Evolutionary conservation across 2,329 filamentous ascomycete species (phyloP).

Genomic region (Arthrobotrys iridis): DNA sequence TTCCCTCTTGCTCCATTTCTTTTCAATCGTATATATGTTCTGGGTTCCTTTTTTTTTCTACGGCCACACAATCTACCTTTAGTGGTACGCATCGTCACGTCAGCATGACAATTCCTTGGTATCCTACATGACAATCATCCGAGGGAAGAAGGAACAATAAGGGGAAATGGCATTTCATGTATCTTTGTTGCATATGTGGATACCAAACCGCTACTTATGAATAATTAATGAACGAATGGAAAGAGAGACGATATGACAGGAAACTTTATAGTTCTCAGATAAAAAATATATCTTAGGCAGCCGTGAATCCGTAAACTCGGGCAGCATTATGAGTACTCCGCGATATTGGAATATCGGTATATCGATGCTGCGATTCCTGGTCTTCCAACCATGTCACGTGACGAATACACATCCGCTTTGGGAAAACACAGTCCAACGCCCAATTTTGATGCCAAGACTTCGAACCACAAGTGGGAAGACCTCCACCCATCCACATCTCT

Average conservation of each 20-base stretch:
- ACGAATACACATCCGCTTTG: constrained; percentile 22
- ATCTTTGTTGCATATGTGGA: constrained; percentile 31
- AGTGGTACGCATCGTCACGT: constrained; percentile 8
- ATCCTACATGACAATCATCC: constrained; percentile 4
- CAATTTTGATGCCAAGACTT: constrained; percentile 42
- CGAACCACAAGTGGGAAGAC: constrained; percentile 62
- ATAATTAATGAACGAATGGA: constrained; percentile 32
- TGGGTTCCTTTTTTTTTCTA: constrained; percentile 28
- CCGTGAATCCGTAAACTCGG: background rate
- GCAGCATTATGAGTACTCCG: too few species aligned
- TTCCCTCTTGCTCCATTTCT: constrained; percentile 16
- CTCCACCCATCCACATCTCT: constrained; percentile 65
- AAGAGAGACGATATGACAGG: constrained; percentile 31
- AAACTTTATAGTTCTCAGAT: background rate
- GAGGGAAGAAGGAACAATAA: constrained; percentile 4
- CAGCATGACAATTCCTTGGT: background rate
- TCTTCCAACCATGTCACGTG: constrained; percentile 23
- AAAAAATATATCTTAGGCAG: background rate
- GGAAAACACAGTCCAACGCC: constrained; percentile 52
- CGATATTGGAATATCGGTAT: too few species aligned
- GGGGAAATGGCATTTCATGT: constrained; percentile 16
- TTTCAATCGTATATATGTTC: constrained; percentile 50
- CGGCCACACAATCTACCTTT: background rate
- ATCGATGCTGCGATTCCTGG: background rate
- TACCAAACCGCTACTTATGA: constrained; percentile 20